Percentiles rank a stretch among this genome's conserved stretches.
phyloP scores from a whole-genome alignment of 208 protist genomes.

The Trypanosoma conorhini region DNA sequence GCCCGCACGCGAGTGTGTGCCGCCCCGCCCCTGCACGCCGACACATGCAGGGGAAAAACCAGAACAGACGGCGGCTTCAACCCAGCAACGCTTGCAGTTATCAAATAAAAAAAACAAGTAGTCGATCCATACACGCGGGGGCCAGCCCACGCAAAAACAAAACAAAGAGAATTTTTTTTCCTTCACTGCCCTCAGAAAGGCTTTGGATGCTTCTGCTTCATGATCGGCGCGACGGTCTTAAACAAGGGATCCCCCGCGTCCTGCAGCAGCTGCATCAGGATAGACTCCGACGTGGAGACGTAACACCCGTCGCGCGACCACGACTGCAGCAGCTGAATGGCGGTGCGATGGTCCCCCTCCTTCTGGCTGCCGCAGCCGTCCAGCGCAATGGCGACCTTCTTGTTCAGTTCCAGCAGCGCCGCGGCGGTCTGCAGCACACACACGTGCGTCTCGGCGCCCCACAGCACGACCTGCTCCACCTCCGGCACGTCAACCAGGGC shows the following conservation, averaged over 20 bases:
- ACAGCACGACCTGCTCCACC: slow-evolving; percentile 73
- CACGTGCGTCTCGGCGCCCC: slow-evolving; percentile 73
- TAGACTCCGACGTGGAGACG: slow-evolving; percentile 23
- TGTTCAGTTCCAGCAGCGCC: slow-evolving; percentile 51
- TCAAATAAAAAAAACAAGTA: slow-evolving; percentile 6
- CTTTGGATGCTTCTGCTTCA: slow-evolving; percentile 9
- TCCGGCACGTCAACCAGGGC: slow-evolving; percentile 40
- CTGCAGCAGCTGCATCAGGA: slow-evolving; percentile 16
- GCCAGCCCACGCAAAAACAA: not conserved
- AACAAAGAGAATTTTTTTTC: not conserved
- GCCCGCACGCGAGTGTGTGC: too few species aligned
- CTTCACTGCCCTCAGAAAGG: not conserved
- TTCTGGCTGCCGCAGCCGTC: slow-evolving; percentile 52
- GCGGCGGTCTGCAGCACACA: slow-evolving; percentile 69
- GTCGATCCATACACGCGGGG: not conserved
- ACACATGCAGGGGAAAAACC: slow-evolving; percentile 3
- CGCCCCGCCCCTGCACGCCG: too few species aligned
- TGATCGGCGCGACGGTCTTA: not conserved
- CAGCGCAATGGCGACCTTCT: slow-evolving; percentile 53
- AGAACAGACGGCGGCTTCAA: not conserved
- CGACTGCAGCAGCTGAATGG: slow-evolving; percentile 36
- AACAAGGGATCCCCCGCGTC: slow-evolving; percentile 18
- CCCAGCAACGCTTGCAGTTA: not conserved
- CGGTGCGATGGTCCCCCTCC: slow-evolving; percentile 29
- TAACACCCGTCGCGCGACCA: slow-evolving; percentile 30